Evolutionary conservation across 768 basidiomycete species (phyloP), one percentile per base, ranked within the genome.

Genomic region (Phylloporus rhodoxanthus): DNA sequence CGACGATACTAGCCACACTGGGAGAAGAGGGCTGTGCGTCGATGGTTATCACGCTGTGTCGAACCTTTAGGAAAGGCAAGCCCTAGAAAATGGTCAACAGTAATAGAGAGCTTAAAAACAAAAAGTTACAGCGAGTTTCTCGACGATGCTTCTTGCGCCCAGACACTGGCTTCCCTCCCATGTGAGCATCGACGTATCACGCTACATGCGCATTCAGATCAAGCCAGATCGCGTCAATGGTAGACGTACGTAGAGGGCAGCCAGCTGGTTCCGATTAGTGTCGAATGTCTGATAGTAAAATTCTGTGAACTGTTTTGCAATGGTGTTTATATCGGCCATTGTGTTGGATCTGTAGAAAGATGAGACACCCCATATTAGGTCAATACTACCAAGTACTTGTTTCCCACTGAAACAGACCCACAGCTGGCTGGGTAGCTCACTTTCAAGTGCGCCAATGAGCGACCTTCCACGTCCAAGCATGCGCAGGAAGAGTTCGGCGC

Each of bases 271-370:
- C 36, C 93, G 81, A 66, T 85, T 67, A 7, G 64, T 2, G 63
- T 91, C 86, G 62, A 97, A 95, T 1, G 79, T 80, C 0, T 53
- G 3, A 72, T 96, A 97, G 79, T 96, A 97, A 71, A 77, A 95
- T 26, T 80, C 71, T 54, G 79, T 77, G 65, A 91, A 92, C 59
- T 91, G 82, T 64, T 81, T 77, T 8, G 91, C 90, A 65, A 97
- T 75, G 8, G 68, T 56, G 63, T 79, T 77, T 64, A 87, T 75
- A 69, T 92, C 21, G 13, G 13, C 89, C 56, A 83, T 17, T 37
- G 40, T 54, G 48, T 43, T 39, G 14, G 43, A 50, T 50, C 49
- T 43, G 53, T 44, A 26, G 47, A 51, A 51, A 48, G 33, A 26
- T 20, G 37, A 34, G 40, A 42, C 28, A 19, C 38, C 59, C 63